phyloP scores from a whole-genome alignment of 164 flowering plant species.

The Houttuynia cordata region DNA sequence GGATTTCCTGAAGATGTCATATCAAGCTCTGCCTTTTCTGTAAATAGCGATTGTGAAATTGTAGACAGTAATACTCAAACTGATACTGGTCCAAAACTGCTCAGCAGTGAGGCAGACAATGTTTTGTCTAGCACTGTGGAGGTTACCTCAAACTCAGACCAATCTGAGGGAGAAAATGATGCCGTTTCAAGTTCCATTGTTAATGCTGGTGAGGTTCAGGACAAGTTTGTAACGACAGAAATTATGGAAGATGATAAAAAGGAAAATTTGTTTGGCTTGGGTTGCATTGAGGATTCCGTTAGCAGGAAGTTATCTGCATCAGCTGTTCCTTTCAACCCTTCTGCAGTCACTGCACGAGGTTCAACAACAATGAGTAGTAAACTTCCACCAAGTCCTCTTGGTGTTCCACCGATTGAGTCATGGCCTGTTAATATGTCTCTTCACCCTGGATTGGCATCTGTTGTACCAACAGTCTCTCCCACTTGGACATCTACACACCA shows the following conservation, averaged over 20 bases:
- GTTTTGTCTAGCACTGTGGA: background rate
- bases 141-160: slow-evolving; percentile 12
- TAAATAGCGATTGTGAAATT: slow-evolving; percentile 24
- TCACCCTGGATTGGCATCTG: slow-evolving; percentile 49
- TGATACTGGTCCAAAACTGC: background rate
- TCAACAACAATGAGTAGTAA: slow-evolving; percentile 47
- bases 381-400: slow-evolving; percentile 47
- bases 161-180: slow-evolving; percentile 5
- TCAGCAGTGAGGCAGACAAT: background rate
- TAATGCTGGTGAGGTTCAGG: slow-evolving; percentile 31
- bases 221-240: slow-evolving; percentile 1
- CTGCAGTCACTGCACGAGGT: slow-evolving; percentile 37
- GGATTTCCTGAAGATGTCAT: slow-evolving; percentile 14
- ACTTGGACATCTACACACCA: slow-evolving; percentile 76
- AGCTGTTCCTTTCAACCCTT: slow-evolving; percentile 89
- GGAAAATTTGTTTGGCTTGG: slow-evolving; percentile 6
- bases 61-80: background rate
- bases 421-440: slow-evolving; percentile 81
- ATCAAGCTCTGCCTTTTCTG: slow-evolving; percentile 7
- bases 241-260: slow-evolving; percentile 1
- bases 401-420: slow-evolving; percentile 42
- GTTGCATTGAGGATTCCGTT: slow-evolving; percentile 34
- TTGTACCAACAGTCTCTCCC: slow-evolving; percentile 39
- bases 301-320: slow-evolving; percentile 87
- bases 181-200: slow-evolving; percentile 11